Percentiles rank a stretch among this genome's conserved stretches.
Evolutionary conservation across 2,329 filamentous ascomycete species (phyloP).

Genomic region (Boeremia exigua): DNA sequence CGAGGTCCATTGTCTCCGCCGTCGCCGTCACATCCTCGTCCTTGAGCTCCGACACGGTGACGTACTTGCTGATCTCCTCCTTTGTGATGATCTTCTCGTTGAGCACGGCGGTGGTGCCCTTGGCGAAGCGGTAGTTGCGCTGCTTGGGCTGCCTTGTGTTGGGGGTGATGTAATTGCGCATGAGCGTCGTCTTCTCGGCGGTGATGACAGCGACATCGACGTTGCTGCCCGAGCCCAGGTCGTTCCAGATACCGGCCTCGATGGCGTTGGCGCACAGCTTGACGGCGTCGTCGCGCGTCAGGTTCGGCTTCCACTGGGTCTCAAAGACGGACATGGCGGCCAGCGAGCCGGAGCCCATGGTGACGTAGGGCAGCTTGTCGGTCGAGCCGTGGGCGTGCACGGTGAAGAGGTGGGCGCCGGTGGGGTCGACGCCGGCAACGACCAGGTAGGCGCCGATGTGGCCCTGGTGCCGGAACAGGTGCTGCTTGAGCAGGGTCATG

Average conservation of each 20-base stretch:
- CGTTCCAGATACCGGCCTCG: slow-evolving; percentile 97
- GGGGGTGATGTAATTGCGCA: slow-evolving; percentile 91
- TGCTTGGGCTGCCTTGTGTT: slow-evolving; percentile 92
- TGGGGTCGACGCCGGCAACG: slow-evolving; percentile 94
- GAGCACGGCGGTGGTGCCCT: slow-evolving; percentile 92
- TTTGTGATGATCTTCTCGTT: slow-evolving; percentile 96
- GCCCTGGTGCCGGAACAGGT: slow-evolving; percentile 97
- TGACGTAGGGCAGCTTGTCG: slow-evolving; percentile 98
- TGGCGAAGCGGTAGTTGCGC: slow-evolving; percentile 87
- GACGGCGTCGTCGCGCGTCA: slow-evolving; percentile 82
- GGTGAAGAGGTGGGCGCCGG: slow-evolving; percentile 93
- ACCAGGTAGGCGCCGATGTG: slow-evolving; percentile 98
- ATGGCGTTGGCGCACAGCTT: slow-evolving; percentile 86
- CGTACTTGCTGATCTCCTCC: slow-evolving; percentile 91
- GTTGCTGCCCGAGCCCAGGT: slow-evolving; percentile 94
- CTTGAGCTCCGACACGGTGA: slow-evolving; percentile 86
- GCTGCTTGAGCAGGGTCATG: slow-evolving; percentile 99
- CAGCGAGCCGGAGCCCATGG: slow-evolving; percentile 95
- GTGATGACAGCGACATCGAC: slow-evolving; percentile 97
- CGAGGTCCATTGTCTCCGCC: slow-evolving; percentile 71
- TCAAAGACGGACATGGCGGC: slow-evolving; percentile 99
- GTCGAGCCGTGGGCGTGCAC: slow-evolving; percentile 98
- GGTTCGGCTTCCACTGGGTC: slow-evolving; percentile 84
- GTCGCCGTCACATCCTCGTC: slow-evolving; percentile 67
- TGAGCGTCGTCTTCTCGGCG: slow-evolving; percentile 88